Conservation (phyloP, 2,329 filamentous ascomycete genomes). For the Trichoderma sp. region DNA sequence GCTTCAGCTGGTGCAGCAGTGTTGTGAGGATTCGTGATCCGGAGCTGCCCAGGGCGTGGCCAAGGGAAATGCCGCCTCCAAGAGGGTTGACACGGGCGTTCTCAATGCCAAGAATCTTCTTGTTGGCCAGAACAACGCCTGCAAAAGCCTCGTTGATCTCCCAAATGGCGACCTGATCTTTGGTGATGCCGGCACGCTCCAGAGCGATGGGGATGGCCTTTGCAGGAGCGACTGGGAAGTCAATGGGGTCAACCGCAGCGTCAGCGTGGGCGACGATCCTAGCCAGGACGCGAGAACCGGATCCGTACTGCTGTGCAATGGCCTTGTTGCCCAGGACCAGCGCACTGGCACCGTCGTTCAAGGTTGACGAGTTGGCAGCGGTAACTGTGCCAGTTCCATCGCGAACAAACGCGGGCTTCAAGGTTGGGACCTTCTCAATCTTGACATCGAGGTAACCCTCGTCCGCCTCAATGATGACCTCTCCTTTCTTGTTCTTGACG, state of each 20-base stretch:
- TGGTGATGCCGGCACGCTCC: conserved; percentile 82
- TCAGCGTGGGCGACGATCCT: conserved; percentile 83
- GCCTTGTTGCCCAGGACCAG: conserved; percentile 80
- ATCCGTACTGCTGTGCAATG: conserved; percentile 75
- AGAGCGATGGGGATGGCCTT: conserved; percentile 90
- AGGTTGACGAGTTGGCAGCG: conserved; percentile 87
- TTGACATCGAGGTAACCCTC: conserved; percentile 89
- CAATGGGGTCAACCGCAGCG: conserved; percentile 84
- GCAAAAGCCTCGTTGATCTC: conserved; percentile 99
- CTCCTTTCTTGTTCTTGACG: conserved; percentile 79
- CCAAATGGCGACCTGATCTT: conserved; percentile 91
- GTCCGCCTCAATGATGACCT: conserved; percentile 73
- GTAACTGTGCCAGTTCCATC: conserved; percentile 88
- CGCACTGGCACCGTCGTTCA: conserved; percentile 93
- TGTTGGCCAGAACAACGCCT: conserved; percentile 90
- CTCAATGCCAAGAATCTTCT: conserved; percentile 82
- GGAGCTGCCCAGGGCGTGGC: conserved; percentile 90
- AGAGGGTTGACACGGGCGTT: conserved; percentile 79
- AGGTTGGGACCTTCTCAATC: conserved; percentile 75
- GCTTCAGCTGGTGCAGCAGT: conserved; percentile 84
- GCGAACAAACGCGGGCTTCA: conserved; percentile 88
- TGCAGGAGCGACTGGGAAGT: conserved; percentile 90
- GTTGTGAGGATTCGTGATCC: conserved; percentile 89
- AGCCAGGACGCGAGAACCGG: conserved; percentile 77
- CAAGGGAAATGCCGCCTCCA: conserved; percentile 87